These are phyloP conservation scores for Daedalea quercina DNA, from an alignment of 768 basidiomycete genomes.

Conservation along the genomic window DNA sequence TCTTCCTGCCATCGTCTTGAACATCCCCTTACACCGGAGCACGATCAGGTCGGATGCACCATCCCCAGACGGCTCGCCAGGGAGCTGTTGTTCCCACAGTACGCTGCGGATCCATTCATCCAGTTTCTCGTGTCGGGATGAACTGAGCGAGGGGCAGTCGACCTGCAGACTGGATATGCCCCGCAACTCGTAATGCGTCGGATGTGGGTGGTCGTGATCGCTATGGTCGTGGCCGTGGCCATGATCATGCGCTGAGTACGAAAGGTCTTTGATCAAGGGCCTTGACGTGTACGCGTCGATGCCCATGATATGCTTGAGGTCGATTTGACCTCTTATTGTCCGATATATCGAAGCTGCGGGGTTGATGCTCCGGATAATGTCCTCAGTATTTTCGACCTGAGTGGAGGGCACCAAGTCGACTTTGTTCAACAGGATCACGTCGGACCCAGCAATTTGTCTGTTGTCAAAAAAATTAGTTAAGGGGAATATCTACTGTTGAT, in stretches of 20 bases:
- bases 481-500: too few species aligned
- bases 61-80: conserved; percentile 18
- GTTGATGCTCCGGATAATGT: conserved; percentile 68
- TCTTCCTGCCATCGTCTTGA: conserved; percentile 45
- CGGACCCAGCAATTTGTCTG: conserved; percentile 91
- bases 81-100: conserved; percentile 72
- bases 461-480: too few species aligned
- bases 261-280: conserved; percentile 17
- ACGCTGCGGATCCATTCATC: conserved; percentile 78
- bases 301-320: conserved; percentile 70
- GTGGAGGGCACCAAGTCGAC: conserved; percentile 57
- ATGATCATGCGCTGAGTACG: conserved; percentile 15
- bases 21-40: conserved; percentile 85
- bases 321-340: conserved; percentile 68
- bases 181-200: conserved; percentile 59
- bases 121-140: conserved; percentile 41
- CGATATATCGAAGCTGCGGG: conserved; percentile 69
- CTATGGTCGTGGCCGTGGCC: conserved; percentile 26
- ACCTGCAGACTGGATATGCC: conserved; percentile 84
- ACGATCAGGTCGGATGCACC: conserved; percentile 39
- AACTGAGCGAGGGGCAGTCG: conserved; percentile 51
- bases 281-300: conserved; percentile 70
- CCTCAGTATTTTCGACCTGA: conserved; percentile 43
- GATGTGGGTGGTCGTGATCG: conserved; percentile 26
- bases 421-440: conserved; percentile 92